Evolutionary conservation across 192 early-diverging fungal genomes (phyloP), one percentile per base, ranked within the genome.

Genomic region (Gamsiella multidivaricata): DNA sequence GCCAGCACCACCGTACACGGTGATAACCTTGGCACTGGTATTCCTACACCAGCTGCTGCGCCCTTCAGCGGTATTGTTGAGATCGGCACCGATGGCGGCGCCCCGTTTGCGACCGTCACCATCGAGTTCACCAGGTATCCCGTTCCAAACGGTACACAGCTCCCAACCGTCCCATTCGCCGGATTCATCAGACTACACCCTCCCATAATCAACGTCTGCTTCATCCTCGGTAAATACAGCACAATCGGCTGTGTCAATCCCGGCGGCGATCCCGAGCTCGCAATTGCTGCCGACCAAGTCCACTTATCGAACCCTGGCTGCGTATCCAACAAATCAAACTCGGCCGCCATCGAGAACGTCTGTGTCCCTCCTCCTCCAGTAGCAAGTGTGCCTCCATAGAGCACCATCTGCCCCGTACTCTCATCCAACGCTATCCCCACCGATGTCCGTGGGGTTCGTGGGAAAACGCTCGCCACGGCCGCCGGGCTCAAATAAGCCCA

Each of bases 131-230:
- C 42, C n/a, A 69, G 28, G n/a, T 58, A 78, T 37, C 59, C 74
- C 2, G 10, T 8, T 5, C 36, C 28, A 32, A 78, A 69, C 17
- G 33, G 12, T 5, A 17, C 31, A n/a, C 61, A 69, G 1, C 26
- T 20, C 26, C n/a, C 37, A 20, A 58, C 37, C 18, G 25, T 29
- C 4, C 46, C 56, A 23, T 50, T 26, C 3, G 10, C 3, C 3
- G 34, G 25, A 46, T 25, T 69, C 28, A 42, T 49, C 10, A 17
- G 26, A 15, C 36, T 51, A 3, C 65, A 58, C 18, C 74, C 65
- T 11, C 74, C 74, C 54, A 78, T 69, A 50, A 78, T 56, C 7
- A 78, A 25, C n/a, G 61, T 78, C 0, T 22, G 23, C n/a, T 47
- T 25, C 3, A 31, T n/a, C 1, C 17, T 57, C 1, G 74, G 65